A percentile compares a stretch with the other conserved stretches of the same genome.
phyloP scores from a whole-genome alignment of 371 early-diverging fungal species.

The Blakeslea trispora region DNA sequence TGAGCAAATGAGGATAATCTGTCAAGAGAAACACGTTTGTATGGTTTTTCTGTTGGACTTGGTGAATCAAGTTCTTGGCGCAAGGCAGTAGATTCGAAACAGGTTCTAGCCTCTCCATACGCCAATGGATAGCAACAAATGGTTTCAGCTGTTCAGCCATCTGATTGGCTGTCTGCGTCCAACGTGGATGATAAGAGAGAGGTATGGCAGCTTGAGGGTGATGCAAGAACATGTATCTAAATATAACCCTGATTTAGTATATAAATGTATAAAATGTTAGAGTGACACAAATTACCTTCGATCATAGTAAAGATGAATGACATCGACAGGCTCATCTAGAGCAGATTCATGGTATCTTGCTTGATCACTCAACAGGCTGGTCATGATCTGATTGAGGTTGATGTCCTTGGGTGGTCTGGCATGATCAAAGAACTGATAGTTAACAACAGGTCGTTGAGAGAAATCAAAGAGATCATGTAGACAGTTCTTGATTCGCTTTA shows the following conservation, averaged over 20 bases:
- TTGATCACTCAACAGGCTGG: conserved; percentile 31
- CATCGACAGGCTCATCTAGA: conserved; percentile 27
- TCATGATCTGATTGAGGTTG: conserved; percentile 35
- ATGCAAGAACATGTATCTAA: conserved; percentile 42
- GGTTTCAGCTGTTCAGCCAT: conserved; percentile 40
- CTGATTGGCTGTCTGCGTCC: conserved; percentile 34
- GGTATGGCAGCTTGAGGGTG: conserved; percentile 31
- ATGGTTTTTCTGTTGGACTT: conserved; percentile 18
- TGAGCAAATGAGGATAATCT: conserved; percentile 50
- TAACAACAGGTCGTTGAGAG: conserved; percentile 24
- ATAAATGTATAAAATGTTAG: conserved; percentile 2
- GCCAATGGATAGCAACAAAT: conserved; percentile 55
- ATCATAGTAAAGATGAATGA: conserved; percentile 47
- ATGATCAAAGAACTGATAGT: conserved; percentile 33
- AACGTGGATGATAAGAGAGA: conserved; percentile 34
- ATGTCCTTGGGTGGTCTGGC: conserved; percentile 17
- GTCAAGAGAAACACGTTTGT: conserved; percentile 43
- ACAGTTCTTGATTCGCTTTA: conserved; percentile 23
- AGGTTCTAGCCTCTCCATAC: conserved; percentile 53
- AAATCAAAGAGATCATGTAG: conserved; percentile 23
- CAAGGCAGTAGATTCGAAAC: conserved; percentile 43
- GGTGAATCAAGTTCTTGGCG: conserved; percentile 35
- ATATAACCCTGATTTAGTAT: too few species aligned
- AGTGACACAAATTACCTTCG: conserved; percentile 14
- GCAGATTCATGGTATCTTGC: conserved; percentile 27